phyloP scores from a whole-genome alignment of 2,329 filamentous ascomycete species.

The Sporothrix curviconia region DNA sequence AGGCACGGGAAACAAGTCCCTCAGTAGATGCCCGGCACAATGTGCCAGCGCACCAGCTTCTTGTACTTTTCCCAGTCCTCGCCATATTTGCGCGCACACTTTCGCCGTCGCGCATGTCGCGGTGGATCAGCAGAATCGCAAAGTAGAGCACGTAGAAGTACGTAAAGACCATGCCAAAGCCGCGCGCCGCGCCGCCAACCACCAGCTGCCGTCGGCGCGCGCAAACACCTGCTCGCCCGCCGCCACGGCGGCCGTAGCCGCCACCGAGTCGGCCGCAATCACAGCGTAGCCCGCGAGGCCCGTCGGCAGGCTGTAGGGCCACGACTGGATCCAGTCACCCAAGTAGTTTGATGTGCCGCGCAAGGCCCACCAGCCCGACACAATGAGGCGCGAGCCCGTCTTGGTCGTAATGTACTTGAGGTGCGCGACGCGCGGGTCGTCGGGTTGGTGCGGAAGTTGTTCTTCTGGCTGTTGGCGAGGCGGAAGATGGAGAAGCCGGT shows the following conservation, averaged over 20 bases:
- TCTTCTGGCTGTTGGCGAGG: constrained; percentile 90
- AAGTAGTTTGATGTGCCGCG: constrained; percentile 94
- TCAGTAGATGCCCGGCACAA: constrained; percentile 80
- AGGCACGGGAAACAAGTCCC: too few species aligned
- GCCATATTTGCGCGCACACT: constrained; percentile 86
- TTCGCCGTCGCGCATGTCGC: constrained; percentile 84
- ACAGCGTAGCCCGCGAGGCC: constrained; percentile 77
- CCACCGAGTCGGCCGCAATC: constrained; percentile 46
- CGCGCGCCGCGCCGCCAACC: constrained; percentile 64
- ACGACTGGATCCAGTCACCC: constrained; percentile 90
- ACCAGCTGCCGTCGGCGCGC: constrained; percentile 57
- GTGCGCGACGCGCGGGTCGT: constrained; percentile 70
- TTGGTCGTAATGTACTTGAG: constrained; percentile 82
- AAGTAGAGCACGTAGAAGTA: constrained; percentile 97
- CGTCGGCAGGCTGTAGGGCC: constrained; percentile 84
- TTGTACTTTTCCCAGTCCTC: constrained; percentile 88
- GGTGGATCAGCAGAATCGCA: constrained; percentile 75
- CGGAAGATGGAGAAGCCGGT: constrained; percentile 89
- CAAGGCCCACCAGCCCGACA: constrained; percentile 86
- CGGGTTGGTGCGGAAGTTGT: constrained; percentile 80
- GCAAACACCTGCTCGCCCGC: constrained; percentile 33
- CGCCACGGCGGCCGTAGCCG: constrained; percentile 46
- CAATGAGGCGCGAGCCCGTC: constrained; percentile 71
- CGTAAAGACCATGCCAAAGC: constrained; percentile 81
- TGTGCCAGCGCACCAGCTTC: constrained; percentile 70